A percentile compares a stretch with the other conserved stretches of the same genome.
These are phyloP conservation scores for Fusarium torreyae DNA, from an alignment of 2,329 filamentous ascomycete genomes.

Conservation along the genomic window DNA sequence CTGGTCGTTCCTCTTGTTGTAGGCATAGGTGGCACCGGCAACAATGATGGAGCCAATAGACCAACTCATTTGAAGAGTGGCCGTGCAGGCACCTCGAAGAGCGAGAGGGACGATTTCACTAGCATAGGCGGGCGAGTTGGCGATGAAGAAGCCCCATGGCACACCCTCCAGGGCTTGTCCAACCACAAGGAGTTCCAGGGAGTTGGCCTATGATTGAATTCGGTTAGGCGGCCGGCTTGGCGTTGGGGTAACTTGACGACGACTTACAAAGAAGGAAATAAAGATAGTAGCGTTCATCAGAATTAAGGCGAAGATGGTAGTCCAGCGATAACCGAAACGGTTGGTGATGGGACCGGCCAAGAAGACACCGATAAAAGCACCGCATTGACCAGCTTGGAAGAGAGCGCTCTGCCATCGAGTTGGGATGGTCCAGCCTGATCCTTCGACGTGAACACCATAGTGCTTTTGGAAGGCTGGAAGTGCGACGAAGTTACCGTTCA, in stretches of 20 bases:
- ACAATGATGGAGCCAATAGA: constrained; percentile 73
- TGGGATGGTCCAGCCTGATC: constrained; percentile 51
- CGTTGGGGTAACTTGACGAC: rapidly evolving
- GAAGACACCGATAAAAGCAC: constrained; percentile 57
- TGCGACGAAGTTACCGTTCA: constrained; percentile 63
- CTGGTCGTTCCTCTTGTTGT: constrained; percentile 53
- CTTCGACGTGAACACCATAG: constrained; percentile 55
- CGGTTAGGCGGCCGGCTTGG: background rate
- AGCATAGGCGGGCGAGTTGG: constrained; percentile 73
- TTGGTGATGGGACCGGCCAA: constrained; percentile 57
- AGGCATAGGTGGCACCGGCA: constrained; percentile 68
- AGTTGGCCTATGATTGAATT: constrained; percentile 41
- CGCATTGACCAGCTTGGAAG: constrained; percentile 53
- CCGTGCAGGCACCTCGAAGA: constrained; percentile 69
- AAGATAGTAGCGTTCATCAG: constrained; percentile 58
- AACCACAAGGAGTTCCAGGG: constrained; percentile 60
- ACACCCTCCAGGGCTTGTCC: constrained; percentile 71
- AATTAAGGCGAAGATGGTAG: constrained; percentile 57
- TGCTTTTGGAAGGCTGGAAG: constrained; percentile 54
- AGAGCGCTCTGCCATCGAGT: constrained; percentile 60
- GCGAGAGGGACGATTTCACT: constrained; percentile 71
- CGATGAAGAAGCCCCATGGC: constrained; percentile 75
- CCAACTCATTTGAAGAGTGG: constrained; percentile 76
- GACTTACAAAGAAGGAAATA: constrained; percentile 66
- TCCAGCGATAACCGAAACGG: constrained; percentile 56